Evolutionary conservation across 2,329 filamentous ascomycete species (phyloP), one percentile per base, ranked within the genome.

Genomic region (Mollisia scopiformis): DNA sequence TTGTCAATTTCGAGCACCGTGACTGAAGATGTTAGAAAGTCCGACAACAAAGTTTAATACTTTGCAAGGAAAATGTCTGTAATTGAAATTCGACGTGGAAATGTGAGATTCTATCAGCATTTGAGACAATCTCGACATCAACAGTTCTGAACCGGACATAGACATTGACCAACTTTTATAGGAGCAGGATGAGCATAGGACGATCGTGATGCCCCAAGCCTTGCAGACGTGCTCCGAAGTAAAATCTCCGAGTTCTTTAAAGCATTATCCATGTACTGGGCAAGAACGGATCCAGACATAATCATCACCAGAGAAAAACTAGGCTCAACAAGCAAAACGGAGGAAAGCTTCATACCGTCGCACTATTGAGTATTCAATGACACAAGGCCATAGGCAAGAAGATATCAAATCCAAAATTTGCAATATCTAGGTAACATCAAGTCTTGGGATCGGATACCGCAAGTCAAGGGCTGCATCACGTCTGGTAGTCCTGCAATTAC

Each of bases 161-260:
- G 33, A 37, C 3, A 37, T 5, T 33, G 13, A 37, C 33, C n/a
- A 4, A 37, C 33, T 13, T 2, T 62, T 65, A 70, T 80, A 84
- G 82, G 81, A 16, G 80, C 73, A 2, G 79, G 72, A 62, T 82
- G 78, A 1, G 82, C 82, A 25, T 81, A 73, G 1, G 76, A 72
- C 10, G 78, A 78, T 8, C 82, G 77, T 6, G 76, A 68, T 11
- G 77, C 76, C 16, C 82, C 81, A 64, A 76, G 80, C 1, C 33
- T 59, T 1, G 78, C 81, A 16, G 74, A 73, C 0, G 74, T 64
- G 54, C 76, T 72, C 1, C 81, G 80, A 33, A 78, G 75, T n/a
- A 82, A 70, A 66, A 83, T 83, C 63, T 84, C 80, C 30, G 84
- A 73, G 64, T 83, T 79, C 62, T 84, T 74, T 28, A 84, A 68